Evolutionary conservation across 768 basidiomycete species (phyloP).

Genomic region (Galerina sulciceps): DNA sequence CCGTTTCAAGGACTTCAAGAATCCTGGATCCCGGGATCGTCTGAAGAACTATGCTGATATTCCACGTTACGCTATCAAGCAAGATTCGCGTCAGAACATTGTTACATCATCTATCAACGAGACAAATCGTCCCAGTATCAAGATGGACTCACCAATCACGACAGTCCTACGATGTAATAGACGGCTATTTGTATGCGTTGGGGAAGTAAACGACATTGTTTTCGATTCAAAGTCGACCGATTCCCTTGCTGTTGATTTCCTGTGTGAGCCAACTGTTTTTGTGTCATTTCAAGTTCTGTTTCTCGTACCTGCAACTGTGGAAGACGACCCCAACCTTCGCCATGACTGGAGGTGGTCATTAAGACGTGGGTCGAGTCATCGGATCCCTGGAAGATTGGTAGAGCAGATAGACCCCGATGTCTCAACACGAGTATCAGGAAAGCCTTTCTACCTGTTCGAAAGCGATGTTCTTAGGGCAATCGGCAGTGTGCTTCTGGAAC

Average conservation of each 20-base stretch:
- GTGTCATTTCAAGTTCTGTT: not conserved
- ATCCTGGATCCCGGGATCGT: not conserved
- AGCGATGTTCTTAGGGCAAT: no score
- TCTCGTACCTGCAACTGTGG: not conserved
- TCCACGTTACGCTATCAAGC: not conserved
- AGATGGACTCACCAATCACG: not conserved
- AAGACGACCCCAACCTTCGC: not conserved
- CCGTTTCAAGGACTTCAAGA: not conserved
- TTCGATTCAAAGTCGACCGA: not conserved
- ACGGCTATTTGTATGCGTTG: not conserved
- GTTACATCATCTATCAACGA: no score
- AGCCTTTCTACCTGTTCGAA: no score
- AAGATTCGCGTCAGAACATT: not conserved
- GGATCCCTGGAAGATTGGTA: not conserved
- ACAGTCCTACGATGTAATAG: not conserved
- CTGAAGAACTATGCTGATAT: not conserved
- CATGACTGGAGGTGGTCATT: not conserved
- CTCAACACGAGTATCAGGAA: no score
- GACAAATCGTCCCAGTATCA: not conserved
- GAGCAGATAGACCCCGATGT: not conserved
- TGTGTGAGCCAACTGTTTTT: not conserved
- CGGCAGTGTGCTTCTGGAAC: no score
- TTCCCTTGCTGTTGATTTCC: not conserved
- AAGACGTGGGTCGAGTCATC: not conserved
- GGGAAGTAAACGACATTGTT: not conserved